Percentiles rank a stretch among this genome's conserved stretches.
Evolutionary conservation across 768 basidiomycete genomes (phyloP).

Genomic region (Russula virescens): DNA sequence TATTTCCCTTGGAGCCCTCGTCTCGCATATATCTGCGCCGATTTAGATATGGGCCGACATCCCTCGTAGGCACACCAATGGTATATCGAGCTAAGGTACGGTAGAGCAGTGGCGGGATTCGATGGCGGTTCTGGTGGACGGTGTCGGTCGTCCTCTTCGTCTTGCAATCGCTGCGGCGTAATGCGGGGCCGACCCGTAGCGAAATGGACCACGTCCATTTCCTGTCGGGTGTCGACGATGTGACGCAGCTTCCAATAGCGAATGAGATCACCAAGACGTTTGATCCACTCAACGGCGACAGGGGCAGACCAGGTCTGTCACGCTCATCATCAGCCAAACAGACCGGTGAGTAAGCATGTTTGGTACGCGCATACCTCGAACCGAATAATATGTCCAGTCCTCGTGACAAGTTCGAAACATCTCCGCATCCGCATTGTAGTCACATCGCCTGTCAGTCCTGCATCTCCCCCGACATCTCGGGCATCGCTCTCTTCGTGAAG

Average conservation of each 20-base stretch:
- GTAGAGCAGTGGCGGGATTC: constrained; percentile 48
- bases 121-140: constrained; percentile 45
- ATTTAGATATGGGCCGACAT: constrained; percentile 69
- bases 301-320: constrained; percentile 57
- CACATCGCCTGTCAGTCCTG: constrained; percentile 38
- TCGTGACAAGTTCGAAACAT: constrained; percentile 72
- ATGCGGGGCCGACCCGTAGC: constrained; percentile 47
- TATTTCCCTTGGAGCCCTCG: constrained; percentile 70
- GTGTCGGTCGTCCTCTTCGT: constrained; percentile 35
- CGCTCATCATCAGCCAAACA: background rate
- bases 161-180: constrained; percentile 49
- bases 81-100: constrained; percentile 61
- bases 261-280: constrained; percentile 60
- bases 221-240: constrained; percentile 65
- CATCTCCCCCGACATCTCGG: constrained; percentile 62
- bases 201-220: constrained; percentile 70
- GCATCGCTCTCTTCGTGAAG: constrained; percentile 46
- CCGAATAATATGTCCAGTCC: constrained; percentile 59
- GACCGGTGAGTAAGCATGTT: background rate
- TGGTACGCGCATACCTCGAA: constrained; percentile 59
- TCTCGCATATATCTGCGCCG: constrained; percentile 68
- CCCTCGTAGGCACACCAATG: constrained; percentile 84
- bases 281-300: constrained; percentile 82
- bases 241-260: constrained; percentile 79
- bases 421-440: constrained; percentile 51